These are phyloP conservation scores for Sungouiozyma ichnusensis DNA, from an alignment of 805 yeast genomes.

Conservation along the genomic window DNA sequence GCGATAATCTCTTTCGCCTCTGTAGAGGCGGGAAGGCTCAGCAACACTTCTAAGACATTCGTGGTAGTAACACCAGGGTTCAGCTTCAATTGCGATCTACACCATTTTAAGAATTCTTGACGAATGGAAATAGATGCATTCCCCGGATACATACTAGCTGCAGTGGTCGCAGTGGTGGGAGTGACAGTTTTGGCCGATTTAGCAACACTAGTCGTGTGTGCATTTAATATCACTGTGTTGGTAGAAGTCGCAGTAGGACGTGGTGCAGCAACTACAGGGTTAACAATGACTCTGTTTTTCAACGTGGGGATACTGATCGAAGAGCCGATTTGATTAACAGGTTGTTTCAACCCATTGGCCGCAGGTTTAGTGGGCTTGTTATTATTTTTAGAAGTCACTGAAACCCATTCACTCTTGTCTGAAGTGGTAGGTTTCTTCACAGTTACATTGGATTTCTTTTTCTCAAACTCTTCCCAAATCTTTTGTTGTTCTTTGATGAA, in stretches of 20 bases:
- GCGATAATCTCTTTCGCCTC: constrained; percentile 81
- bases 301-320: constrained; percentile 22
- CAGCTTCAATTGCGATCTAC: constrained; percentile 54
- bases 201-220: background rate
- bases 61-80: constrained; percentile 67
- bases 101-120: constrained; percentile 64
- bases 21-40: constrained; percentile 64
- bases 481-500: constrained; percentile 26
- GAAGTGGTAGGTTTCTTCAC: constrained; percentile 32
- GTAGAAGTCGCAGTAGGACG: background rate
- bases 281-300: constrained; percentile 10
- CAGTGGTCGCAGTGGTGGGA: constrained; percentile 8
- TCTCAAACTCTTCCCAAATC: constrained; percentile 46
- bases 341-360: constrained; percentile 8
- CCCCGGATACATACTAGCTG: constrained; percentile 18
- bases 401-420: constrained; percentile 20
- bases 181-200: background rate
- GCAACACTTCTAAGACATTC: constrained; percentile 68
- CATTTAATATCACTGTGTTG: background rate
- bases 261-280: constrained; percentile 1
- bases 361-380: constrained; percentile 10
- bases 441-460: constrained; percentile 54
- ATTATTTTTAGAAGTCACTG: constrained; percentile 24
- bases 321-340: constrained; percentile 18
- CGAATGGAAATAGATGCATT: constrained; percentile 33